Conservation (phyloP, 1,284 basidiomycete species). For the Fomitopsis betulina region DNA sequence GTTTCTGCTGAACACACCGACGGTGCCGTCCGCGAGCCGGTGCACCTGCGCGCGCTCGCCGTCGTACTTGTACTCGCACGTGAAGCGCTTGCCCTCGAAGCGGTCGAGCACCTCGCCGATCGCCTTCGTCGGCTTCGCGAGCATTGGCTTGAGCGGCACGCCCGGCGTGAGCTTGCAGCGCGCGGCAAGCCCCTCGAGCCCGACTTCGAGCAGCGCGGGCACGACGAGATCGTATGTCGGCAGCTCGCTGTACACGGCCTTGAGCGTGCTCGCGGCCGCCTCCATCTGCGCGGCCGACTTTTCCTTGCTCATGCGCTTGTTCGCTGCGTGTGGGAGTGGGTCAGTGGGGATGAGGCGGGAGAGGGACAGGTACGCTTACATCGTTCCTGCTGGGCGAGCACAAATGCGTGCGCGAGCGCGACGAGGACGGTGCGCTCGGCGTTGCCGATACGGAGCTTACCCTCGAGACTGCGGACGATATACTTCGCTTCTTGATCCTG, state of each 20-base stretch:
- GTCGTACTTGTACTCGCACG: constrained; percentile 99
- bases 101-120: constrained; percentile 98
- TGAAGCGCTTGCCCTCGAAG: constrained; percentile 94
- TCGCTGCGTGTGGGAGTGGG: constrained; percentile 36
- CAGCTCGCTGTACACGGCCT: constrained; percentile 93
- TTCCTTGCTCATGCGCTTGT: constrained; percentile 74
- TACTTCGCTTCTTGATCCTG: constrained; percentile 91
- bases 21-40: constrained; percentile 71
- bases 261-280: constrained; percentile 75
- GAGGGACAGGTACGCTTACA: constrained; percentile 35
- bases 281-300: constrained; percentile 76
- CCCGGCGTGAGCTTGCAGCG: constrained; percentile 92
- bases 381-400: constrained; percentile 70
- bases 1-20: constrained; percentile 93
- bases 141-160: constrained; percentile 97
- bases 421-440: constrained; percentile 93
- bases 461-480: constrained; percentile 92
- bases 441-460: constrained; percentile 95
- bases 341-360: neutral
- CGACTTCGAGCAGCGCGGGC: constrained; percentile 84
- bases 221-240: constrained; percentile 93
- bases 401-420: constrained; percentile 82
- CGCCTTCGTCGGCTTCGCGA: constrained; percentile 99
- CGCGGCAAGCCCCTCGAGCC: constrained; percentile 67
- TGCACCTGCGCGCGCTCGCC: constrained; percentile 97